These are phyloP conservation scores for Lactuca sativa DNA, from an alignment of 129 eudicot genomes.

Conservation along the genomic window DNA sequence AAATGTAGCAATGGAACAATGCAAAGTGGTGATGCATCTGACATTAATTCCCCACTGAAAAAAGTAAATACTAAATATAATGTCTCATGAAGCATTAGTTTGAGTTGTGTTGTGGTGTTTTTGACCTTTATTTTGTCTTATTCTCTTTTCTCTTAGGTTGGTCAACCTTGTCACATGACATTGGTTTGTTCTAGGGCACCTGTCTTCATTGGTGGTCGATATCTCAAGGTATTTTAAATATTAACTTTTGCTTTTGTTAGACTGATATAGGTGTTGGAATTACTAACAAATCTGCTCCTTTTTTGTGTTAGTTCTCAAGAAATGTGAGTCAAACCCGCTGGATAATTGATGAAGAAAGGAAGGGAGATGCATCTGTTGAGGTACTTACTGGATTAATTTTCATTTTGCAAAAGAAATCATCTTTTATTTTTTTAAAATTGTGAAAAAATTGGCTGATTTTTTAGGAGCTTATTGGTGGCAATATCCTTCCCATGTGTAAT, in stretches of 20 bases:
- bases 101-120: constrained; percentile 17
- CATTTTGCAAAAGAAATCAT: neutral
- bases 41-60: constrained; percentile 34
- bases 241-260: constrained; percentile 13
- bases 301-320: constrained; percentile 65
- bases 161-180: constrained; percentile 61
- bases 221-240: constrained; percentile 64
- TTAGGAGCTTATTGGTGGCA: constrained; percentile 84
- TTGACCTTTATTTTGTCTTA: constrained; percentile 12
- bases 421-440: neutral
- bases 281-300: neutral
- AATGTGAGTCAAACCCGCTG: constrained; percentile 97
- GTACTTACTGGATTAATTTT: constrained; percentile 36
- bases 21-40: constrained; percentile 25
- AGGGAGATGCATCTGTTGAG: constrained; percentile 99
- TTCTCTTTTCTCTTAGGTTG: constrained; percentile 48
- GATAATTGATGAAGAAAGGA: constrained; percentile 97
- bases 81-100: constrained; percentile 14
- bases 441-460: constrained; percentile 22
- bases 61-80: constrained; percentile 52
- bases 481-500: constrained; percentile 68
- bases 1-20: constrained; percentile 33
- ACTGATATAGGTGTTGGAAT: neutral
- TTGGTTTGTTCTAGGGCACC: constrained; percentile 57
- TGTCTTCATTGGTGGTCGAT: constrained; percentile 91